Base-by-base conservation (phyloP, 352 stramenopile species). In the Phytophthora uliginosa region DNA sequence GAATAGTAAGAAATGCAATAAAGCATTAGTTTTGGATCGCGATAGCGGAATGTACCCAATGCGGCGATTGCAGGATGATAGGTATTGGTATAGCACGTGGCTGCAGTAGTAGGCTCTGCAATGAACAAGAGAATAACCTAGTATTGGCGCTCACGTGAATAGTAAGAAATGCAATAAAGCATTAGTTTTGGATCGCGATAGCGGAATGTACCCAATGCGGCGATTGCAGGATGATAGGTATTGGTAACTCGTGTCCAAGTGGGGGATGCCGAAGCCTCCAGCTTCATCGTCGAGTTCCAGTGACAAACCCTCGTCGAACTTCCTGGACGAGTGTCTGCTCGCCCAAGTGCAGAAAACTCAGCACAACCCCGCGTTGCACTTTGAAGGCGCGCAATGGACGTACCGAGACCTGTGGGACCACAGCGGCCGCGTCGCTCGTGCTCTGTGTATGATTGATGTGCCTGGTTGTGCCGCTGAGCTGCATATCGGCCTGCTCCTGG, bases 401-500 rank as follows among this genome's bases (percentile, higher is more conserved):
- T 90, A 86, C 45, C n/a, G 66, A 38, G 51, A 81, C 0, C 45
- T 86, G 22, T 90, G 79, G 79, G 42, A 62, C 2, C 55, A 71
- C 34, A 84, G 75, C 38, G 53, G 63, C 2, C 67, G 59, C n/a
- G 56, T 90, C 13, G 48, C 42, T 12, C 6, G 54, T 28, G 78
- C 71, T 2, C 36, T 88, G 17, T 28, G 47, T 20, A 58, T 36
- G 42, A 26, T 83, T 18, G 40, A 67, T 22, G 40, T 66, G n/a
- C 20, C 56, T 36, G 53, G 31, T 10, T 54, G 48, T 38, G 36
- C 3, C 8, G 28, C 22, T 13, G 59, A 74, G 9, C 59, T 78
- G 52, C 76, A 79, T 58, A 69, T 88, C n/a, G 83, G 80, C 0
- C 52, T 88, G 10, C 76, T 88, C 34, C 8, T 87, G 18, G 72